Evolutionary conservation across 1,284 basidiomycete genomes (phyloP).

Genomic region (Thelephora terrestris): DNA sequence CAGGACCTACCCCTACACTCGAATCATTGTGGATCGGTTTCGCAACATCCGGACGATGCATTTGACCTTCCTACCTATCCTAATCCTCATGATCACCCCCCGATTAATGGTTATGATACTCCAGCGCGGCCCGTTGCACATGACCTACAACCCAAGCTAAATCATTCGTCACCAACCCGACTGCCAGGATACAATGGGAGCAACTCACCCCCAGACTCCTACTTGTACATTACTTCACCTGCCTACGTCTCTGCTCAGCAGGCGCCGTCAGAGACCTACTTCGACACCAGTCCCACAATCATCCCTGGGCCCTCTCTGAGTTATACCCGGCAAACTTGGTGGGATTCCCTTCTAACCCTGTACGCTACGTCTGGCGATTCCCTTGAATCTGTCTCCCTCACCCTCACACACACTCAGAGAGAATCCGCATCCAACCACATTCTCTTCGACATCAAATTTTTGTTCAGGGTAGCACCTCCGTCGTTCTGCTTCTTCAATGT

Average conservation of each 20-base stretch:
- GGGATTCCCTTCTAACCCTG: constrained; percentile 54
- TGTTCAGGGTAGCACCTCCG: constrained; percentile 55
- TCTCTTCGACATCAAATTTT: constrained; percentile 47
- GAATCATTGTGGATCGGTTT: neutral
- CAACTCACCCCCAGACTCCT: neutral
- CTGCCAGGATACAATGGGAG: neutral
- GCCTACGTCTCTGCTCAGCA: constrained; percentile 2
- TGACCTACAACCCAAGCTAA: no score
- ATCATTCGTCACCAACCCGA: neutral
- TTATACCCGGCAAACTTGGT: constrained; percentile 66
- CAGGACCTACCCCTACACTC: neutral
- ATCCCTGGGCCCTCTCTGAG: constrained; percentile 46
- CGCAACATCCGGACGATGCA: neutral
- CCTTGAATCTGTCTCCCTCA: constrained; percentile 19
- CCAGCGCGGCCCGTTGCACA: neutral
- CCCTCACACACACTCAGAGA: constrained; percentile 32
- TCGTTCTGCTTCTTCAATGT: constrained; percentile 68
- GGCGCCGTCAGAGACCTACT: constrained; percentile 23
- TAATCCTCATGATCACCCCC: neutral
- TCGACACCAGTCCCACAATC: constrained; percentile 25
- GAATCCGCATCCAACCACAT: constrained; percentile 35
- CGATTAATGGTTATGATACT: neutral
- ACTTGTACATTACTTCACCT: neutral
- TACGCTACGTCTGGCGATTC: constrained; percentile 32
- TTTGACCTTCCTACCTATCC: neutral